Percentiles rank a stretch among this genome's conserved stretches.
Evolutionary conservation across 2,329 filamentous ascomycete species (phyloP).

Genomic region (Pseudogymnoascus sp.): DNA sequence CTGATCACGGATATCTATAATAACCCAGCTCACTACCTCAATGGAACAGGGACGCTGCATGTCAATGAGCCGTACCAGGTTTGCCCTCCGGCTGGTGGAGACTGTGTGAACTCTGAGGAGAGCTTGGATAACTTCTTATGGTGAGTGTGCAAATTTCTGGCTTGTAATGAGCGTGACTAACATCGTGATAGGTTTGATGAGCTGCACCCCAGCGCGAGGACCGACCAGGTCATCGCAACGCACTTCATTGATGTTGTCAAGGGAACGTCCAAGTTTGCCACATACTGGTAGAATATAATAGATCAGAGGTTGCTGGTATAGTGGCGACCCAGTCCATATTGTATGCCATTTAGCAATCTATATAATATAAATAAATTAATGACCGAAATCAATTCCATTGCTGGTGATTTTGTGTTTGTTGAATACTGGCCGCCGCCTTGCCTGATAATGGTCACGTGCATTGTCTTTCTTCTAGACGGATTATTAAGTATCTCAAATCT

Average conservation of each 20-base stretch:
- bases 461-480: background rate
- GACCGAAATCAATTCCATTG: background rate
- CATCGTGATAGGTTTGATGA: constrained; percentile 42
- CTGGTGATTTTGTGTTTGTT: background rate
- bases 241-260: constrained; percentile 49
- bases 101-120: constrained; percentile 34
- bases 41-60: constrained; percentile 47
- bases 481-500: background rate
- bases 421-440: background rate
- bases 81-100: constrained; percentile 35
- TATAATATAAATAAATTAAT: background rate
- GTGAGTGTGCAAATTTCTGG: constrained; percentile 32
- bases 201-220: constrained; percentile 62
- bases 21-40: constrained; percentile 53
- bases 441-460: background rate
- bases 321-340: background rate
- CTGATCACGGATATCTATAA: constrained; percentile 58
- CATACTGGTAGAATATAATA: constrained; percentile 23
- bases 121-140: constrained; percentile 58
- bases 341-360: background rate
- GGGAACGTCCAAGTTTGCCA: constrained; percentile 33
- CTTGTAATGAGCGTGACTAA: background rate
- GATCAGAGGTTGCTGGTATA: background rate
- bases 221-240: constrained; percentile 48
- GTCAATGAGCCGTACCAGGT: constrained; percentile 50